Conservation (phyloP, 495 filamentous ascomycete genomes). For the Penicillium ucsense region DNA sequence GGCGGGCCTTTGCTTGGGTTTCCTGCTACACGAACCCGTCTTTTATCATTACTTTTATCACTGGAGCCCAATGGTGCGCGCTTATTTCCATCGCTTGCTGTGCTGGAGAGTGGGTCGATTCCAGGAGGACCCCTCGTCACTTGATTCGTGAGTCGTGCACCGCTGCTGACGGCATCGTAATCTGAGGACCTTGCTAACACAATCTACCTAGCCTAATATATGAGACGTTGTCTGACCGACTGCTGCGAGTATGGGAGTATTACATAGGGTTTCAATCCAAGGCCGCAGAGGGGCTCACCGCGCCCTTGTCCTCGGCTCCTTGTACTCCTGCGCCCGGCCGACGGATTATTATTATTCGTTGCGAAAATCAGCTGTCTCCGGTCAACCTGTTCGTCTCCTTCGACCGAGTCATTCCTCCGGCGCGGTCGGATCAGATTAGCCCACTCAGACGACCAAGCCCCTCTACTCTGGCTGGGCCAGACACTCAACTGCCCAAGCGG, state of each 20-base stretch:
- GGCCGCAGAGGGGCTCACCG: constrained; percentile 43
- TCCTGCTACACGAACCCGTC: constrained; percentile 66
- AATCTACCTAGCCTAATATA: constrained; percentile 43
- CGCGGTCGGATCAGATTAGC: constrained; percentile 26
- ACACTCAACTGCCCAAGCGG: constrained; percentile 40
- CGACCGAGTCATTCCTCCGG: constrained; percentile 46
- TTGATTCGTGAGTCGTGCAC: constrained; percentile 55
- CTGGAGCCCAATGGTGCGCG: constrained; percentile 97
- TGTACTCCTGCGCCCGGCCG: constrained; percentile 86
- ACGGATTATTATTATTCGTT: constrained; percentile 83
- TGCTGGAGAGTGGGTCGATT: constrained; percentile 88
- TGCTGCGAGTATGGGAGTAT: constrained; percentile 68
- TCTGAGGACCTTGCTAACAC: not conserved
- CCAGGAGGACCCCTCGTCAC: constrained; percentile 52
- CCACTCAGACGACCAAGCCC: constrained; percentile 30
- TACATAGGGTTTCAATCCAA: constrained; percentile 63
- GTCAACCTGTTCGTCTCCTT: constrained; percentile 53
- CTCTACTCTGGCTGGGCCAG: constrained; percentile 18
- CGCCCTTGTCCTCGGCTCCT: constrained; percentile 62
- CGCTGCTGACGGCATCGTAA: no score
- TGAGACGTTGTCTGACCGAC: constrained; percentile 53
- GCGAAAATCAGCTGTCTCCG: constrained; percentile 58
- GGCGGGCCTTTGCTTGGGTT: constrained; percentile 61
- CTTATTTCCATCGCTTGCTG: constrained; percentile 87
- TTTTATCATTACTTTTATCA: constrained; percentile 88